Evolutionary conservation across 192 early-diverging fungal genomes (phyloP), one percentile per base, ranked within the genome.

Genomic region (Phycomyces blakesleeanus): DNA sequence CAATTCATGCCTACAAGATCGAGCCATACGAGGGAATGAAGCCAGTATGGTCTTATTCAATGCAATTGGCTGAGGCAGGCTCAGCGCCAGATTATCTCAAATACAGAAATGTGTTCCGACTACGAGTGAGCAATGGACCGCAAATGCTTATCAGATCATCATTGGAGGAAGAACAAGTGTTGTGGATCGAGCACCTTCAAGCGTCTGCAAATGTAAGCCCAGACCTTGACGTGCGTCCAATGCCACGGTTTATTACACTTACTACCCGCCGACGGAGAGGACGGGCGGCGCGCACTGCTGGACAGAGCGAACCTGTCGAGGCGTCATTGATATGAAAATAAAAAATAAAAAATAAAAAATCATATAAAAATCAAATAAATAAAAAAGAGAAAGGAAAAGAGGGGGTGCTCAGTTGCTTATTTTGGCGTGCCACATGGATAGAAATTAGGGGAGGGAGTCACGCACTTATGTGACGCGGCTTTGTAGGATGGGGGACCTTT

Each of bases 191-290:
- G 39, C 68, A 73, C 15, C 49, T 82, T 27, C 77, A 82, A 55
- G 72, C 80, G 3, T 76, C 80, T 0, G 62, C 64, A 25, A 82
- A 82, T 63, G 75, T 82, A n/a, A 75, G 78, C 7, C 64, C 62
- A 2, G 76, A 75, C 29, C 55, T 82, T 27, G 80, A 82, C 40
- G 60, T 67, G 4, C 55, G 80, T 5, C 59, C 34, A 20, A 82
- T 82, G 80, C 80, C 80, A 8, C 65, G 64, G 26, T 79, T 82
- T 54, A 69, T 76, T 47, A 79, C 78, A 11, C 49, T 76, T n/a
- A 63, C 75, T 16, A 37, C 75, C 7, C 64, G 64, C 26, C 27
- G 67, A 20, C 51, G 67, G 38, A 66, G 74, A 38, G 34, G 18
- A 29, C 14, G 57, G n/a, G 12, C 57, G 12, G 15, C 6, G 25